These are phyloP conservation scores for Chimonanthus praecox DNA, from an alignment of 164 flowering plant genomes.

Conservation along the genomic window DNA sequence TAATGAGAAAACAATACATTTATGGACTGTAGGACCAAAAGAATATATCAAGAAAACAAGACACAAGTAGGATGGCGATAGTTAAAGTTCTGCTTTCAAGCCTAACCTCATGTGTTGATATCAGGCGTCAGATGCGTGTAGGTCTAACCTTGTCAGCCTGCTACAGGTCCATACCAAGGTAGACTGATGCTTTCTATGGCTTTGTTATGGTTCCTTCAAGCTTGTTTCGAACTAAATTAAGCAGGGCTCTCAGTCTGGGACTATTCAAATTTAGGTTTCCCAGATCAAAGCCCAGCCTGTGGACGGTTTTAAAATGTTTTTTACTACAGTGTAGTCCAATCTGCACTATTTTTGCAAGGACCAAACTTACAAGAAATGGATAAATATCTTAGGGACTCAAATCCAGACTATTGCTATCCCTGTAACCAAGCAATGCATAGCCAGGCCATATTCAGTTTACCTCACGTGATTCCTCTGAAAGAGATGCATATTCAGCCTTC, in stretches of 20 bases:
- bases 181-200: too few species aligned
- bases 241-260: neutral
- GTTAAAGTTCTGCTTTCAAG: neutral
- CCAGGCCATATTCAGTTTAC: constrained; percentile 22
- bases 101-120: neutral
- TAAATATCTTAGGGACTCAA: neutral
- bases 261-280: neutral
- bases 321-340: neutral
- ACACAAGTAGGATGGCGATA: neutral
- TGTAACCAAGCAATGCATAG: neutral
- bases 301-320: neutral
- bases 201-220: too few species aligned
- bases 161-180: too few species aligned
- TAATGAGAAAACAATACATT: neutral
- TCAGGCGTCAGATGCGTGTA: neutral
- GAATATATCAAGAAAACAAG: neutral
- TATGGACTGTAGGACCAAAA: neutral
- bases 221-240: too few species aligned
- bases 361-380: neutral
- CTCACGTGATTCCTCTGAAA: constrained; percentile 89
- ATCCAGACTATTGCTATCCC: neutral
- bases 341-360: neutral
- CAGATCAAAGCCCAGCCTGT: neutral
- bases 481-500: constrained; percentile 58
- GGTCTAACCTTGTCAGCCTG: neutral